Percentiles rank a stretch among this genome's conserved stretches.
These are phyloP conservation scores for Lactarius deliciosus DNA, from an alignment of 768 basidiomycete species.

Conservation along the genomic window DNA sequence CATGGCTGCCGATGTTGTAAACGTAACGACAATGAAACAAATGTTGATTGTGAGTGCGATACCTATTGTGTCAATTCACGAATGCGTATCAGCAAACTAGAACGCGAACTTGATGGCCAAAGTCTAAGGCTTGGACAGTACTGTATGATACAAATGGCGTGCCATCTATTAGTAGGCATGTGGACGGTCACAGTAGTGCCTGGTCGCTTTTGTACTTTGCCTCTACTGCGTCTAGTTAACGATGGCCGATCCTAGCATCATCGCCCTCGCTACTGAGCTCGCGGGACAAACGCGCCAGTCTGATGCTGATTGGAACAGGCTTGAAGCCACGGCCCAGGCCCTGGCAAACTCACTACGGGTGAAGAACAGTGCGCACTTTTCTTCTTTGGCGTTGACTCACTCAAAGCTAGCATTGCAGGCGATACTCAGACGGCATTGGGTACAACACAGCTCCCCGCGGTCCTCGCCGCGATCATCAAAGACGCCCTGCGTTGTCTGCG, in stretches of 20 bases:
- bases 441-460: slow-evolving; percentile 59
- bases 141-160: neutral
- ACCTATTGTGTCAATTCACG: neutral
- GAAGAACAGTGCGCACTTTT: slow-evolving; percentile 21
- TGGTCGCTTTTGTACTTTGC: neutral
- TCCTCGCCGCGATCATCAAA: slow-evolving; percentile 59
- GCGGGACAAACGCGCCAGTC: slow-evolving; percentile 17
- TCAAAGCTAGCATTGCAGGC: slow-evolving; percentile 39
- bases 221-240: slow-evolving; percentile 2
- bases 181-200: too few relatives aligned
- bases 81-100: neutral
- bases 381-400: neutral
- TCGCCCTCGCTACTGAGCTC: slow-evolving; percentile 25
- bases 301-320: slow-evolving; percentile 28
- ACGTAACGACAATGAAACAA: neutral
- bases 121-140: neutral
- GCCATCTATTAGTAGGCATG: neutral
- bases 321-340: slow-evolving; percentile 23
- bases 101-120: neutral
- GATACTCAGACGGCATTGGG: slow-evolving; percentile 74
- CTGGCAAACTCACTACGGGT: slow-evolving; percentile 25
- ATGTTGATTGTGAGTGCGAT: neutral
- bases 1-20: neutral
- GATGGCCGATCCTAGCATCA: slow-evolving; percentile 22
- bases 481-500: slow-evolving; percentile 51